Evolutionary conservation across 2,329 filamentous ascomycete genomes (phyloP).

Genomic region (Fusarium drepaniforme): DNA sequence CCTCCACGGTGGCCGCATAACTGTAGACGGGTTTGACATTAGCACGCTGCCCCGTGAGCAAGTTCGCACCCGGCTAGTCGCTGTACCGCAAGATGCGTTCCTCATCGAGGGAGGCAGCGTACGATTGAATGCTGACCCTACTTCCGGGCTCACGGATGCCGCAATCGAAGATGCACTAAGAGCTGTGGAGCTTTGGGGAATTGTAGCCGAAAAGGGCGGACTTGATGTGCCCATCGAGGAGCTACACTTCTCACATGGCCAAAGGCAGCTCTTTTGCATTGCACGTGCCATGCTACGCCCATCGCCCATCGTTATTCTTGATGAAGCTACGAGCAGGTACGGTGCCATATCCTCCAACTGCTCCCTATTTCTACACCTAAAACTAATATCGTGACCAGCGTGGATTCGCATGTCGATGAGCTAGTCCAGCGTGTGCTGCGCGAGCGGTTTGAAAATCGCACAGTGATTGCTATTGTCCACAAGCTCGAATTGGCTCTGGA

Average conservation of each 20-base stretch:
- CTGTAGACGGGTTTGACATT: constrained; percentile 58
- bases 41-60: constrained; percentile 41
- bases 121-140: constrained; percentile 62
- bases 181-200: constrained; percentile 58
- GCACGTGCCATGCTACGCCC: constrained; percentile 58
- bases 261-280: constrained; percentile 62
- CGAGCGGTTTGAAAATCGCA: constrained; percentile 38
- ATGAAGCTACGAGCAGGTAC: constrained; percentile 57
- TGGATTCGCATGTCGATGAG: constrained; percentile 31
- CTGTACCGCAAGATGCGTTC: constrained; percentile 64
- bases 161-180: constrained; percentile 57
- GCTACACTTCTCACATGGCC: constrained; percentile 57
- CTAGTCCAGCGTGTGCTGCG: constrained; percentile 29
- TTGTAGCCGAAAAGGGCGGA: constrained; percentile 53
- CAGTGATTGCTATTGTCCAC: constrained; percentile 44
- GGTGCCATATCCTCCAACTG: neutral
- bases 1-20: constrained; percentile 55
- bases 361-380: neutral
- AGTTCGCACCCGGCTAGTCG: constrained; percentile 51
- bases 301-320: constrained; percentile 55
- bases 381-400: constrained; percentile 17
- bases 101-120: constrained; percentile 58
- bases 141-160: constrained; percentile 50
- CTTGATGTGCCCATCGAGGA: constrained; percentile 50
- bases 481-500: constrained; percentile 37